These are phyloP conservation scores for Acarospora socialis DNA, from an alignment of 2,329 filamentous ascomycete genomes.

Conservation along the genomic window DNA sequence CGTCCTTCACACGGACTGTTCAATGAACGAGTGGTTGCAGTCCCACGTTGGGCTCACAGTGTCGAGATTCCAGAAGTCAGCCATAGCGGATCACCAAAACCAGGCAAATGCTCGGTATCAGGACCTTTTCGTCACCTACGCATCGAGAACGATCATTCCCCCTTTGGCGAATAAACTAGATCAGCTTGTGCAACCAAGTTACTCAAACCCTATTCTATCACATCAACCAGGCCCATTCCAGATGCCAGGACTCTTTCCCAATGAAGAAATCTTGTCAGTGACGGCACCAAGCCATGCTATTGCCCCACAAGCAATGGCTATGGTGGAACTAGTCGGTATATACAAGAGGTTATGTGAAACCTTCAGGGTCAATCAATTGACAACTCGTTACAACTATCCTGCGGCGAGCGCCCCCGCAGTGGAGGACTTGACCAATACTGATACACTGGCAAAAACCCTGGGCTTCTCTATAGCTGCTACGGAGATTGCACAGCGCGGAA, in stretches of 20 bases:
- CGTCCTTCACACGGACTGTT: constrained; percentile 43
- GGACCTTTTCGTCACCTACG: constrained; percentile 38
- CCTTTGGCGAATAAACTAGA: constrained; percentile 31
- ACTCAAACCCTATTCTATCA: constrained; percentile 19
- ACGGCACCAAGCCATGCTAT: constrained; percentile 17
- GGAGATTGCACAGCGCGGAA: constrained; percentile 83
- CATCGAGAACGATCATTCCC: constrained; percentile 35
- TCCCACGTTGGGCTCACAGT: constrained; percentile 39
- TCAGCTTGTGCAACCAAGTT: constrained; percentile 20
- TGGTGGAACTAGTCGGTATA: constrained; percentile 36
- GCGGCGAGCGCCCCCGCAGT: constrained; percentile 23
- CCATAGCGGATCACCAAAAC: constrained; percentile 19
- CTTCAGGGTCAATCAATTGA: constrained; percentile 36
- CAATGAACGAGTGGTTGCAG: constrained; percentile 57
- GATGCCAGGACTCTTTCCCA: constrained; percentile 27
- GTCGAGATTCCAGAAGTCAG: constrained; percentile 34
- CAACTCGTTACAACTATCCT: constrained; percentile 31
- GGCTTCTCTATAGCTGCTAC: constrained; percentile 76
- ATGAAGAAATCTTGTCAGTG: constrained; percentile 20
- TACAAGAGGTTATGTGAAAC: constrained; percentile 44
- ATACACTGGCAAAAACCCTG: constrained; percentile 36
- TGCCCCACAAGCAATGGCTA: constrained; percentile 11
- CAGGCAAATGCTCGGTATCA: constrained; percentile 25
- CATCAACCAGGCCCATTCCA: constrained; percentile 15
- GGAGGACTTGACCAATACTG: constrained; percentile 36